phyloP scores from a whole-genome alignment of 208 protist genomes.

The Acanthamoeba lenticulata region DNA sequence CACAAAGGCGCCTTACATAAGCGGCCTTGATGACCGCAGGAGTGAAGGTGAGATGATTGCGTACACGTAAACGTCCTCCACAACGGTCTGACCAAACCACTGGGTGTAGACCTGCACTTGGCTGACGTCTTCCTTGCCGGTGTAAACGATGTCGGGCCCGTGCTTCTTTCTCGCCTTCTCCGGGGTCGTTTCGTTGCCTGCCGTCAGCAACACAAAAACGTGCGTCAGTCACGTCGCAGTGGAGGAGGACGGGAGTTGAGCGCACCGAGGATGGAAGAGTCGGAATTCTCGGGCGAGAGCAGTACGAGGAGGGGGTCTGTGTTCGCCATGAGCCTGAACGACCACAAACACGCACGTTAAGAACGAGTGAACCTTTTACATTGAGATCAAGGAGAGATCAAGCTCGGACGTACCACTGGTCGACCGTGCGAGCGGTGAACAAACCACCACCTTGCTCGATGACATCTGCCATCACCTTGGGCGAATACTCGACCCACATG shows the following conservation, averaged over 20 bases:
- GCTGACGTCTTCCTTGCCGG: conserved; percentile 48
- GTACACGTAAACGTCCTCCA: conserved; percentile 43
- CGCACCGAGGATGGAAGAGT: conserved; percentile 16
- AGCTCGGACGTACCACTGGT: conserved; percentile 14
- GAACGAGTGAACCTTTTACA: no score
- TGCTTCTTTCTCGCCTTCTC: conserved; percentile 41
- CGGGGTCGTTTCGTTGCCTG: conserved; percentile 43
- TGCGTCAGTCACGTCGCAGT: no score
- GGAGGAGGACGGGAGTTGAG: no score
- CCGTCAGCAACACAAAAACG: no score
- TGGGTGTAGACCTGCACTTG: conserved; percentile 58
- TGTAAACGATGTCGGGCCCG: conserved; percentile 39
- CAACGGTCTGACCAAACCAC: conserved; percentile 33
- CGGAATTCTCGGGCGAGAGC: not conserved
- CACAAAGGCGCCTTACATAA: no score
- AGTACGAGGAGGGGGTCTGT: not conserved
- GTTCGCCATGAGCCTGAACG: not conserved
- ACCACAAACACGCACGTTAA: no score
- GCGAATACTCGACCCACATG: not conserved
- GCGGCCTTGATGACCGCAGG: no score
- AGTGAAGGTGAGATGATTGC: no score
- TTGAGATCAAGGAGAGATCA: no score
- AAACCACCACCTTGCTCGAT: conserved; percentile 25
- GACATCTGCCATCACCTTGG: not conserved
- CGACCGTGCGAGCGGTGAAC: conserved; percentile 13